These are phyloP conservation scores for Penicillium atrosanguineum DNA, from an alignment of 495 filamentous ascomycete genomes.

Conservation along the genomic window DNA sequence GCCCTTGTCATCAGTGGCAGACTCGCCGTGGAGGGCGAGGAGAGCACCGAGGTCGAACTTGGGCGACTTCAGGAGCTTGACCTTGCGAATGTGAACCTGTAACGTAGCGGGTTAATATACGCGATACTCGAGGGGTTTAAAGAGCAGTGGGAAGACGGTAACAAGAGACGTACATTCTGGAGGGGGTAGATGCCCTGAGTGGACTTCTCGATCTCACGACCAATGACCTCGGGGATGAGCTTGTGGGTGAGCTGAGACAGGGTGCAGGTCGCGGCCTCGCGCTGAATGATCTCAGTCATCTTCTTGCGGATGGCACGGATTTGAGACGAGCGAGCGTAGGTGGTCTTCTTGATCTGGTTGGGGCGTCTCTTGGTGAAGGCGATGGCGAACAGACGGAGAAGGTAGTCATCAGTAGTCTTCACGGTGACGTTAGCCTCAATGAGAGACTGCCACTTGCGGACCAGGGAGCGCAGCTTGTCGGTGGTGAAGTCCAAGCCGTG, in stretches of 20 bases:
- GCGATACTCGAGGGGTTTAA: neutral
- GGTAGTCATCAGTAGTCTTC: slow-evolving; percentile 99
- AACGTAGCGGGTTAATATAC: neutral
- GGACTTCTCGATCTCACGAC: slow-evolving; percentile 98
- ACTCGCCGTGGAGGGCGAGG: slow-evolving; percentile 94
- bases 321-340: slow-evolving; percentile 92
- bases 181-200: slow-evolving; percentile 99
- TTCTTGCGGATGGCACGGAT: slow-evolving; percentile 97
- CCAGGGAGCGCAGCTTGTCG: slow-evolving; percentile 97
- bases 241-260: slow-evolving; percentile 93
- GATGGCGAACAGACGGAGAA: slow-evolving; percentile 95
- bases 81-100: slow-evolving; percentile 99
- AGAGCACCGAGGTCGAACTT: slow-evolving; percentile 99
- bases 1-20: slow-evolving; percentile 89
- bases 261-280: slow-evolving; percentile 90
- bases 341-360: slow-evolving; percentile 99
- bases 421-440: slow-evolving; percentile 99
- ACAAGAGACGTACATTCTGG: slow-evolving; percentile 74
- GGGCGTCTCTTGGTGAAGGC: slow-evolving; percentile 98
- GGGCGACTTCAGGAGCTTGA: slow-evolving; percentile 95
- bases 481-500: slow-evolving; percentile 99
- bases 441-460: slow-evolving; percentile 98
- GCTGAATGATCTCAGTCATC: slow-evolving; percentile 98
- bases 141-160: slow-evolving; percentile 26
- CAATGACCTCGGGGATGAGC: slow-evolving; percentile 98